Evolutionary conservation across 495 filamentous ascomycete genomes (phyloP).

Genomic region (Monascus purpureus): DNA sequence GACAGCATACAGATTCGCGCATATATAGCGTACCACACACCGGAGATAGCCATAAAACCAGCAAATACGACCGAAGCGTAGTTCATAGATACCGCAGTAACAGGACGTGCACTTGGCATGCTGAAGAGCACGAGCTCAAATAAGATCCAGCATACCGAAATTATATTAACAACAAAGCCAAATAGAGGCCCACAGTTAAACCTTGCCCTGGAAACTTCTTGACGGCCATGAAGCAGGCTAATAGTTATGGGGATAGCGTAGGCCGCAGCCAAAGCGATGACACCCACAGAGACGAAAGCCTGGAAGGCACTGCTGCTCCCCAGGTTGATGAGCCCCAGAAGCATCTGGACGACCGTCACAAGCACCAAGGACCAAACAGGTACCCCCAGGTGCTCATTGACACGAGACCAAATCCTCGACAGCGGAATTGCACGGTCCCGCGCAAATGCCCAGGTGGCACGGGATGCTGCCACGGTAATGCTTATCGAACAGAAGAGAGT

Average conservation of each 20-base stretch:
- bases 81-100: slow-evolving; percentile 38
- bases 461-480: slow-evolving; percentile 45
- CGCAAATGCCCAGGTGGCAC: slow-evolving; percentile 46
- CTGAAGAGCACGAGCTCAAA: slow-evolving; percentile 47
- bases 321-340: slow-evolving; percentile 51
- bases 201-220: slow-evolving; percentile 35
- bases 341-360: slow-evolving; percentile 25
- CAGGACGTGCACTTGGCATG: slow-evolving; percentile 36
- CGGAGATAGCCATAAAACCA: slow-evolving; percentile 32
- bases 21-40: slow-evolving; percentile 30
- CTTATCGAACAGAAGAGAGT: slow-evolving; percentile 48
- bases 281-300: slow-evolving; percentile 49
- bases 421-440: slow-evolving; percentile 36
- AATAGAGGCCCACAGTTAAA: slow-evolving; percentile 41
- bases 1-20: slow-evolving; percentile 28
- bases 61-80: slow-evolving; percentile 52
- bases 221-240: slow-evolving; percentile 36
- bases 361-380: slow-evolving; percentile 24
- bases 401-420: slow-evolving; percentile 18
- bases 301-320: slow-evolving; percentile 45
- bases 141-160: slow-evolving; percentile 44
- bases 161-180: slow-evolving; percentile 40
- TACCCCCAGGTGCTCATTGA: slow-evolving; percentile 15
- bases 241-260: slow-evolving; percentile 46
- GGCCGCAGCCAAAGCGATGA: slow-evolving; percentile 42